A percentile compares a stretch with the other conserved stretches of the same genome.
phyloP scores from a whole-genome alignment of 805 yeast species.

The Candida caryicola region DNA sequence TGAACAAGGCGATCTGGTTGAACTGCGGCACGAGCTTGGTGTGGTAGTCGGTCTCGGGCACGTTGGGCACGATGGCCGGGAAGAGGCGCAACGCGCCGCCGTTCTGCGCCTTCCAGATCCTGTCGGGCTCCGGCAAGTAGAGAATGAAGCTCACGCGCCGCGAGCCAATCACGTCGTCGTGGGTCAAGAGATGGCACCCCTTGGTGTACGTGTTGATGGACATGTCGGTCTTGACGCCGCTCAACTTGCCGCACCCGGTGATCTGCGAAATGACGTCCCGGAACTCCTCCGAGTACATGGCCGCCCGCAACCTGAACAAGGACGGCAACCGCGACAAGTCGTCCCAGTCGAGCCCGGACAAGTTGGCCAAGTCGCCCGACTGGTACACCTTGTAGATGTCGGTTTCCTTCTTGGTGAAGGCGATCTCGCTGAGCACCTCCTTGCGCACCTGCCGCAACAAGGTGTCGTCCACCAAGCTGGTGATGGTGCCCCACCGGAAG shows the following conservation, averaged over 20 bases:
- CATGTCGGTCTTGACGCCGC: constrained; percentile 91
- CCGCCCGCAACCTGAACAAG: constrained; percentile 75
- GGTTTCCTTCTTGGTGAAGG: constrained; percentile 93
- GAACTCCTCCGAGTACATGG: constrained; percentile 82
- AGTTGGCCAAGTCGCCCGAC: constrained; percentile 87
- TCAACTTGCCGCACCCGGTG: constrained; percentile 83
- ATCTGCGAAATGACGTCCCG: constrained; percentile 73
- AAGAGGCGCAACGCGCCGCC: constrained; percentile 91
- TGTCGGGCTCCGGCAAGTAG: constrained; percentile 90
- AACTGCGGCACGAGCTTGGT: constrained; percentile 83
- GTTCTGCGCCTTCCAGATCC: constrained; percentile 82
- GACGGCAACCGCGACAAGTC: constrained; percentile 74
- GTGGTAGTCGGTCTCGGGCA: constrained; percentile 76
- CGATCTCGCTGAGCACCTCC: constrained; percentile 80
- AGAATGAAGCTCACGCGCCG: constrained; percentile 89
- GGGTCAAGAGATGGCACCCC: constrained; percentile 91
- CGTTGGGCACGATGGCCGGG: constrained; percentile 84
- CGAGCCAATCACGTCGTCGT: constrained; percentile 97
- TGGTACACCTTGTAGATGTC: constrained; percentile 92
- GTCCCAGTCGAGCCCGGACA: constrained; percentile 77
- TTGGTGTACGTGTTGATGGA: constrained; percentile 86
- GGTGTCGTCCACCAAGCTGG: constrained; percentile 68
- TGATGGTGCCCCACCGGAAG: constrained; percentile 86
- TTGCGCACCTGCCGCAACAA: constrained; percentile 75
- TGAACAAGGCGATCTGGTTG: constrained; percentile 93